phyloP scores from a whole-genome alignment of 139 green algal species.

The Coelastrella sp. region DNA sequence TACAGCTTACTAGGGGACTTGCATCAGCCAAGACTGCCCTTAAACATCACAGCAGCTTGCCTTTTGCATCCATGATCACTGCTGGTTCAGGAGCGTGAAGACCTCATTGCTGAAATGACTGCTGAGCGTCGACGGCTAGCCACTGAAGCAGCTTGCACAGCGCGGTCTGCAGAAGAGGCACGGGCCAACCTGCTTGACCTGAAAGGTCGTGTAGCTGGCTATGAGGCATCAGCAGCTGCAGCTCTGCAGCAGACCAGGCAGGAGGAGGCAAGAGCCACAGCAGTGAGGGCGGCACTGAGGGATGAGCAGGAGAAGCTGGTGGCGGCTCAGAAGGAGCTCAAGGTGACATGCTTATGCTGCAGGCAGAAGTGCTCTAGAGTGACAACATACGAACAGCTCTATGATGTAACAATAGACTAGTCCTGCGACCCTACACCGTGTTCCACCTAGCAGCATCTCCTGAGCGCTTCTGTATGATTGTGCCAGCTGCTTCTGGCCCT shows the following conservation, averaged over 20 bases:
- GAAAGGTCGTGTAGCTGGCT: conserved; percentile 27
- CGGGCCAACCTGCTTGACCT: conserved; percentile 46
- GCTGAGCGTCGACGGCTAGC: conserved; percentile 38
- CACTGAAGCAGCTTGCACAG: conserved; percentile 4
- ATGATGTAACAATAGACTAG: neutral
- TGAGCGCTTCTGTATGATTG: neutral
- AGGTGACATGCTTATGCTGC: neutral
- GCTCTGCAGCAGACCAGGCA: conserved; percentile 35
- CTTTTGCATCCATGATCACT: neutral
- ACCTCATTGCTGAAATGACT: conserved; percentile 26
- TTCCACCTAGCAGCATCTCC: neutral
- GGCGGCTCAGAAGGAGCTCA: neutral
- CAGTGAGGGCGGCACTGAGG: neutral
- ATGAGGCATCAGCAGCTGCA: conserved; percentile 39
- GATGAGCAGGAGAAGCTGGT: conserved; percentile 25
- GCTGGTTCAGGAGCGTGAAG: conserved; percentile 37
- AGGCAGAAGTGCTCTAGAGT: neutral
- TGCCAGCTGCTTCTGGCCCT: neutral
- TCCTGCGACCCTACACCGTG: neutral
- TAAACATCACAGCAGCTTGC: neutral
- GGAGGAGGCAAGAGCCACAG: conserved; percentile 10
- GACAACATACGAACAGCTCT: neutral
- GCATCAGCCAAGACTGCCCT: no score
- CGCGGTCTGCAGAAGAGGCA: conserved; percentile 21
- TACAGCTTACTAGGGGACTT: neutral